phyloP scores from a whole-genome alignment of 2,329 filamentous ascomycete genomes.

The Diaporthe eres region DNA sequence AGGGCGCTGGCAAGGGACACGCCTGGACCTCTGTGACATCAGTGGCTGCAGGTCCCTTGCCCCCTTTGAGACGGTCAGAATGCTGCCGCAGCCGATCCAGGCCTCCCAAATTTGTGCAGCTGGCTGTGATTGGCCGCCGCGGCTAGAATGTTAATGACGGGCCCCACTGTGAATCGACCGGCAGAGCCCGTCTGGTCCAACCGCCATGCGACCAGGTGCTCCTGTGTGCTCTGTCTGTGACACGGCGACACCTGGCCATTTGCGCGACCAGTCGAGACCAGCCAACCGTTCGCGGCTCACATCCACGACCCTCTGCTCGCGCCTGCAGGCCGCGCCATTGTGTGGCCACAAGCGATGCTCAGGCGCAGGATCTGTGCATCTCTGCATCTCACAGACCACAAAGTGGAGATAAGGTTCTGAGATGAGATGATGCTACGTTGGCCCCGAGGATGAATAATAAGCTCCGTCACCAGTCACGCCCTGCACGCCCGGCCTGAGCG shows the following conservation, averaged over 20 bases:
- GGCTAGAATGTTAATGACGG: slow-evolving; percentile 4
- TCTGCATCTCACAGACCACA: slow-evolving; percentile 9
- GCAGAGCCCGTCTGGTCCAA: slow-evolving; percentile 24
- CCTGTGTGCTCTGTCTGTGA: slow-evolving; percentile 16
- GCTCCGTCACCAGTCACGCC: neutral
- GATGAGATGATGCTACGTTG: slow-evolving; percentile 26
- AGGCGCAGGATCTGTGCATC: neutral
- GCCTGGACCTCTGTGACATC: slow-evolving; percentile 32
- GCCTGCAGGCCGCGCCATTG: neutral
- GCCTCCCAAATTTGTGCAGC: slow-evolving; percentile 19
- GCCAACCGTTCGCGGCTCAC: neutral
- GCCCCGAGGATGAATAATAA: slow-evolving; percentile 13
- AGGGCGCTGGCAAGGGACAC: slow-evolving; percentile 7
- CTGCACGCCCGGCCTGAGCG: slow-evolving; percentile 1
- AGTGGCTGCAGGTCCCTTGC: slow-evolving; percentile 32
- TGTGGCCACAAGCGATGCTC: slow-evolving; percentile 4
- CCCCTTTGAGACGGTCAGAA: slow-evolving; percentile 24
- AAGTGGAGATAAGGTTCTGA: slow-evolving; percentile 28
- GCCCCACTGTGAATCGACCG: neutral
- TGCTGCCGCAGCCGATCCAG: slow-evolving; percentile 19
- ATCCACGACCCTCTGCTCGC: neutral
- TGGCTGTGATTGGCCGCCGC: slow-evolving; percentile 3
- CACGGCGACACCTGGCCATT: slow-evolving; percentile 10
- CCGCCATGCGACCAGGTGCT: slow-evolving; percentile 5
- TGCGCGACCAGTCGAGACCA: neutral